A percentile compares a stretch with the other conserved stretches of the same genome.
Conservation (phyloP, 345 rosid genomes). For the Syzygium jambos region DNA sequence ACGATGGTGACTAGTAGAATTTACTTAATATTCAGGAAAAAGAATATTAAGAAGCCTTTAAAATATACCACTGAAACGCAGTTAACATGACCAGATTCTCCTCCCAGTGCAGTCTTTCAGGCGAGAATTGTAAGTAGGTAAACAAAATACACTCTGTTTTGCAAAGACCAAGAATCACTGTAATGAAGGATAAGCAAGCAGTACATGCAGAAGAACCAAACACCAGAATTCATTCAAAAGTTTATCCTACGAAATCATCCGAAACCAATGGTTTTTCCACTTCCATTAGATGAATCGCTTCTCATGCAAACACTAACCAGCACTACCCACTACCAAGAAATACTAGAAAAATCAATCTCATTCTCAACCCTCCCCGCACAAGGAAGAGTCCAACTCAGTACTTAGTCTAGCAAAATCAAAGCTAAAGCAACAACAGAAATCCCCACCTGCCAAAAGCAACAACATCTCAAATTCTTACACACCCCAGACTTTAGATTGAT, state of each 20-base stretch:
- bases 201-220: neutral
- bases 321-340: neutral
- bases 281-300: neutral
- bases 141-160: neutral
- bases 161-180: neutral
- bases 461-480: neutral
- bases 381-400: neutral
- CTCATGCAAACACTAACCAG: neutral
- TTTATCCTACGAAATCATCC: too few relatives aligned
- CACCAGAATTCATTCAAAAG: neutral
- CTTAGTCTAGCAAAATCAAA: neutral
- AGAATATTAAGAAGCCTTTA: too few relatives aligned
- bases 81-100: neutral
- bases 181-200: neutral
- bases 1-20: neutral
- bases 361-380: neutral
- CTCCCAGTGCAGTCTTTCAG: neutral
- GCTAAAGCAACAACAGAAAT: neutral
- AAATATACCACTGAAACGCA: neutral
- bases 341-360: neutral
- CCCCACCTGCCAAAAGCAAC: neutral
- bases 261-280: neutral
- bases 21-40: neutral
- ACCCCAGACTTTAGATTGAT: slow-evolving; percentile 43
- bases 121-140: neutral